Evolutionary conservation across 2,329 filamentous ascomycete genomes (phyloP).

Genomic region (Clarireedia homoeocarpa): DNA sequence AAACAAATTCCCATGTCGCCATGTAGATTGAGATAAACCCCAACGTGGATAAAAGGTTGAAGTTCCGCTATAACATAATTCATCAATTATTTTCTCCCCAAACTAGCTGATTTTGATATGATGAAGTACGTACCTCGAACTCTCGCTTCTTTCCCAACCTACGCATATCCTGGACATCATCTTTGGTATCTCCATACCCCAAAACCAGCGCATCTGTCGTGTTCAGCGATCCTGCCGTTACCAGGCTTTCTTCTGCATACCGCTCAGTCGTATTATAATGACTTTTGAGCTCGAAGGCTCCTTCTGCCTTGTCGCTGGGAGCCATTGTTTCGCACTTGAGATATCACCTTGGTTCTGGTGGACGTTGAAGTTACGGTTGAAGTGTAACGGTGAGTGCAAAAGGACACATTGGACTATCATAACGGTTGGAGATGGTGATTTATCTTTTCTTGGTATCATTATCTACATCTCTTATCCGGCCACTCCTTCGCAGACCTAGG

Average conservation of each 20-base stretch:
- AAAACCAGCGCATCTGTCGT: neutral
- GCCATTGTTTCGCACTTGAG: neutral
- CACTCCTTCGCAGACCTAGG: neutral
- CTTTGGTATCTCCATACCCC: slow-evolving; percentile 21
- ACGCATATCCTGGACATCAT: slow-evolving; percentile 30
- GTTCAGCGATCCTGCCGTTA: neutral
- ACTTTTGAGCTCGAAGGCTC: neutral
- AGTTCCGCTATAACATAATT: slow-evolving; percentile 29
- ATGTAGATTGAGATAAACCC: slow-evolving; percentile 37
- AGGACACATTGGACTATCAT: neutral
- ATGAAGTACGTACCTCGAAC: slow-evolving; percentile 17
- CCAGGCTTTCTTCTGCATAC: slow-evolving; percentile 6
- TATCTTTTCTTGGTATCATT: neutral
- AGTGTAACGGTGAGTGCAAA: neutral
- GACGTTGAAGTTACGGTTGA: neutral
- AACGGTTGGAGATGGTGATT: neutral
- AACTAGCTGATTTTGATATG: neutral
- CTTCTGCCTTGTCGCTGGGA: neutral
- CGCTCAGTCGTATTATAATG: neutral
- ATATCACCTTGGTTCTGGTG: neutral
- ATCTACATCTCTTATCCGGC: neutral
- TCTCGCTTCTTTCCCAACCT: slow-evolving; percentile 28
- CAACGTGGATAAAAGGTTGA: slow-evolving; percentile 35
- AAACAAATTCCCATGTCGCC: slow-evolving; percentile 37
- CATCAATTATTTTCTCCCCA: neutral